Conservation (phyloP, 495 filamentous ascomycete genomes). For the Daldinia caldariorum region DNA sequence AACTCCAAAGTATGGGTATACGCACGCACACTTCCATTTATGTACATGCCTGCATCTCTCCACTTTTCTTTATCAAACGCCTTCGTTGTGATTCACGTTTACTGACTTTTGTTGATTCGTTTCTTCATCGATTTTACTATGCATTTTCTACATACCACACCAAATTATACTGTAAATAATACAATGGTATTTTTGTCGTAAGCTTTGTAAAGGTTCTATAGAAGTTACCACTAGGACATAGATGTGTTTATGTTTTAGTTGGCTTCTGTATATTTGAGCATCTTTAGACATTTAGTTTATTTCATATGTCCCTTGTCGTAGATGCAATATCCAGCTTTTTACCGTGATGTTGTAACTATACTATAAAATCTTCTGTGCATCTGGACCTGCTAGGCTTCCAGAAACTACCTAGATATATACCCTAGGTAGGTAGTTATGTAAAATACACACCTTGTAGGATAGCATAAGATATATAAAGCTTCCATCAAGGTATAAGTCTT, state of each 20-base stretch:
- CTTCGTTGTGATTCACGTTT: neutral
- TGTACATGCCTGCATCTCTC: constrained; percentile 6
- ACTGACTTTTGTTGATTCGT: neutral
- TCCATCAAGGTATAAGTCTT: neutral
- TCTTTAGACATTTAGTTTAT: too few relatives aligned
- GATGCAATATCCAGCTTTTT: too few relatives aligned
- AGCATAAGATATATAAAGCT: neutral
- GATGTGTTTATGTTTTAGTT: too few relatives aligned
- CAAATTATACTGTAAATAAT: neutral
- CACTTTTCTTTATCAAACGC: neutral
- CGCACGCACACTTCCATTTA: neutral
- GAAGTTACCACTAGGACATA: too few relatives aligned
- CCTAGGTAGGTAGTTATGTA: too few relatives aligned
- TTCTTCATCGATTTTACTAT: neutral
- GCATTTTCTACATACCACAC: neutral
- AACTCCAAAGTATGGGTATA: neutral
- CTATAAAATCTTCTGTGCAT: neutral
- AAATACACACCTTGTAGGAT: neutral
- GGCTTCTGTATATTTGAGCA: too few relatives aligned
- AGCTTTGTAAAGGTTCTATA: too few relatives aligned
- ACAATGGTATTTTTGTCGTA: too few relatives aligned
- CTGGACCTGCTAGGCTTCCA: neutral
- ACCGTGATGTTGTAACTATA: neutral
- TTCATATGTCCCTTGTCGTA: neutral
- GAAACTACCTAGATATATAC: neutral